A percentile compares a stretch with the other conserved stretches of the same genome.
phyloP scores from a whole-genome alignment of 495 filamentous ascomycete genomes.

The Tuber brumale region DNA sequence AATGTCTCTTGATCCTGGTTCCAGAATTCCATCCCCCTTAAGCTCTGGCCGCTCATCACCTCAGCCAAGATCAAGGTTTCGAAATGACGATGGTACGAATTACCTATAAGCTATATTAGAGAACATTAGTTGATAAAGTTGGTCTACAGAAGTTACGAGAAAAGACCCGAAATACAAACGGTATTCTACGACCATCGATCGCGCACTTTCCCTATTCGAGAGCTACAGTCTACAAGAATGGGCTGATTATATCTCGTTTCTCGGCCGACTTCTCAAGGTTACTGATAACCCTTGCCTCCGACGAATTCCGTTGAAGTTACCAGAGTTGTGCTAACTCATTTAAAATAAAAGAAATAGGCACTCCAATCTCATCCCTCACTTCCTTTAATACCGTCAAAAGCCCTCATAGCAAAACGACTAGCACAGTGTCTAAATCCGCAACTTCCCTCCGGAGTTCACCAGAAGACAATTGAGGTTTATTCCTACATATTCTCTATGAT shows the following conservation, averaged over 20 bases:
- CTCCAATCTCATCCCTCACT: conserved; percentile 75
- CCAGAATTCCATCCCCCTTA: conserved; percentile 64
- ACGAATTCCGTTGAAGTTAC: conserved; percentile 6
- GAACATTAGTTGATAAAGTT: conserved; percentile 15
- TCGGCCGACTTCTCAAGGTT: conserved; percentile 86
- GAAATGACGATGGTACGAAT: conserved; percentile 49
- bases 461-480: conserved; percentile 94
- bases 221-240: conserved; percentile 83
- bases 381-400: conserved; percentile 71
- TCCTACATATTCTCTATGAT: conserved; percentile 74
- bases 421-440: conserved; percentile 92
- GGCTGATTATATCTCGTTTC: conserved; percentile 98
- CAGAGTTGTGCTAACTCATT: conserved; percentile 11
- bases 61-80: conserved; percentile 50
- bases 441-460: conserved; percentile 94
- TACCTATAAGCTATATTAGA: conserved; percentile 7
- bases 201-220: conserved; percentile 85
- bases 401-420: conserved; percentile 76
- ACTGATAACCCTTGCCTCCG: not conserved
- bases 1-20: conserved; percentile 67
- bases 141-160: conserved; percentile 53
- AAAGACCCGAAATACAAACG: conserved; percentile 89
- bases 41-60: conserved; percentile 71
- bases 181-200: conserved; percentile 82
- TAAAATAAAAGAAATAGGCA: conserved; percentile 53